Base-by-base conservation (phyloP, 2,329 filamentous ascomycete species). In the Xylaria sp. region DNA sequence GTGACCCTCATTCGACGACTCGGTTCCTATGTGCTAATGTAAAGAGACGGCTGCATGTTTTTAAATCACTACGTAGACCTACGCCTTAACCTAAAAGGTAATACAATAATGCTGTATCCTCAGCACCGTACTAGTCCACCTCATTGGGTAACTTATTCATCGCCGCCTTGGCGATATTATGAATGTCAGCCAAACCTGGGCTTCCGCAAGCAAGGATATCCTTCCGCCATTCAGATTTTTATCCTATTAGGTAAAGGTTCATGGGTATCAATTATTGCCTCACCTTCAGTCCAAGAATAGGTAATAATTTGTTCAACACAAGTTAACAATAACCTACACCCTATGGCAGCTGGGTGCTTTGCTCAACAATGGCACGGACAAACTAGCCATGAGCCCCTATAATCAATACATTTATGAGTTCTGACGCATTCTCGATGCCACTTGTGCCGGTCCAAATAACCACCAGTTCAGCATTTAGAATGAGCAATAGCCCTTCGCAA, bases 391-490 rank as follows among this genome's bases (percentile, higher is more conserved):
- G 82, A 58, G 79, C 75, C 0, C 62, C 66, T 2, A 71, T 69
- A 56, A 81, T 82, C 9, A 72, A 68, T 11, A 76, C 67, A 11
- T 59, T 71, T 26, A 69, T 71, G 44, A 74, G 75, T 39, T 75
- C 72, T 13, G 68, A 71, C 6, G 75, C 75, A 62, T 84, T 80
- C 57, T 72, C 74, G 56, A 84, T 80, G 52, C 84, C 81, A 62
- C 84, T 84, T 54, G 84, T 74, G 1, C 79, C 82, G 42, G 84
- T 84, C 76, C 78, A 84, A 37, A 82, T 64, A 2, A 54, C 54
- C 0, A 82, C 73, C 1, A 84, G 68, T 1, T 6, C 11, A 11
- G 5, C 11, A 26, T 26, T 26, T 26, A 26, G 11, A 11, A 6
- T 11, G 11, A 11, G 5, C 6, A 26, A 26, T 26, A 26, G 24